These are phyloP conservation scores for Xylaria sp. DNA, from an alignment of 2,329 filamentous ascomycete genomes.

Conservation along the genomic window DNA sequence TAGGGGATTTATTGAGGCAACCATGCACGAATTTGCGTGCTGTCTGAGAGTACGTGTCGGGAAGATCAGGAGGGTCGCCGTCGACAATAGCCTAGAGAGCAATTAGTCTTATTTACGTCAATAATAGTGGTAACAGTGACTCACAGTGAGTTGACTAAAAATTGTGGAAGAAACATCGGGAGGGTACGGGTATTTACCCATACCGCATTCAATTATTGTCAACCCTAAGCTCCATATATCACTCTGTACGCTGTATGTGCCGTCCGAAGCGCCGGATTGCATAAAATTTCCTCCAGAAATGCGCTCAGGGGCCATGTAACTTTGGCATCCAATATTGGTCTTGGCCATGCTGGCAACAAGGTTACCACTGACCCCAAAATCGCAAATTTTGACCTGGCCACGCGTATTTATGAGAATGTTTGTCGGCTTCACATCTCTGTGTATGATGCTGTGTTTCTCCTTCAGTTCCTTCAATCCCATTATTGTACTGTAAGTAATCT, in stretches of 20 bases:
- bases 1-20: slow-evolving; percentile 92
- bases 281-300: slow-evolving; percentile 89
- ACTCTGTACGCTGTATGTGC: slow-evolving; percentile 96
- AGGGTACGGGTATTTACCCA: slow-evolving; percentile 94
- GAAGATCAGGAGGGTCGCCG: slow-evolving; percentile 91
- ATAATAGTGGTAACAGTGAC: slow-evolving; percentile 53
- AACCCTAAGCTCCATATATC: slow-evolving; percentile 97
- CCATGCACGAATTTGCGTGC: slow-evolving; percentile 88
- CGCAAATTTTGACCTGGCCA: slow-evolving; percentile 97
- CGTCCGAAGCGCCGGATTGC: slow-evolving; percentile 75
- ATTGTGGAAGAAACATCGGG: slow-evolving; percentile 98
- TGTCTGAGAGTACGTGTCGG: slow-evolving; percentile 79
- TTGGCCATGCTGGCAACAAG: slow-evolving; percentile 97
- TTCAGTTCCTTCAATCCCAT: slow-evolving; percentile 94
- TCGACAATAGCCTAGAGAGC: slow-evolving; percentile 87
- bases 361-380: slow-evolving; percentile 97
- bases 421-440: slow-evolving; percentile 98
- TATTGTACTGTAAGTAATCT: slow-evolving; percentile 89
- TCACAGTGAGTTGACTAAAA: slow-evolving; percentile 94
- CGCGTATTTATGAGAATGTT: slow-evolving; percentile 92
- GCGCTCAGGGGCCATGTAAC: slow-evolving; percentile 97
- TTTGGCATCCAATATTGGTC: slow-evolving; percentile 98
- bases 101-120: slow-evolving; percentile 37
- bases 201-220: slow-evolving; percentile 94
- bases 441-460: slow-evolving; percentile 99